These are phyloP conservation scores for Jacaranda copaia DNA, from an alignment of 257 asterid genomes.

Conservation along the genomic window DNA sequence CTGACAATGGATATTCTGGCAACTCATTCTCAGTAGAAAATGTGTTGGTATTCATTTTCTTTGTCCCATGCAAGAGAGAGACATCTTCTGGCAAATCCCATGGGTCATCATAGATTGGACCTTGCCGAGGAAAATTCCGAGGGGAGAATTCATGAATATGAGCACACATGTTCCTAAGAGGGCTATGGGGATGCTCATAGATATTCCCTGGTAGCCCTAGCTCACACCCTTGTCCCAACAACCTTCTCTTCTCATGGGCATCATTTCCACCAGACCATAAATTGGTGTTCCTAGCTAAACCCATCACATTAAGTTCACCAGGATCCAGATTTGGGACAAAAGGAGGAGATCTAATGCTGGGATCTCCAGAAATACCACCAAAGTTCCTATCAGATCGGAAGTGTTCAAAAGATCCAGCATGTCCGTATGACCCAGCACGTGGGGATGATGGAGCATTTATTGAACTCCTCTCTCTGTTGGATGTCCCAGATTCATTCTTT, in stretches of 20 bases:
- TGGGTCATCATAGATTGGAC: conserved; percentile 66
- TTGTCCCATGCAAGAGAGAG: conserved; percentile 62
- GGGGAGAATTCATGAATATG: conserved; percentile 68
- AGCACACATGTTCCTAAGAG: conserved; percentile 53
- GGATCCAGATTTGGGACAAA: conserved; percentile 56
- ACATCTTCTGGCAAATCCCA: conserved; percentile 97
- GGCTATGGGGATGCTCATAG: conserved; percentile 59
- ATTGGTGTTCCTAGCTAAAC: conserved; percentile 50
- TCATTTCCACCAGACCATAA: conserved; percentile 56
- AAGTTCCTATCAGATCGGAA: conserved; percentile 55
- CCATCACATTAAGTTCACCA: conserved; percentile 45
- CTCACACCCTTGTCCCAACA: conserved; percentile 51
- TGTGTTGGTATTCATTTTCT: conserved; percentile 60
- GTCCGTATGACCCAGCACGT: conserved; percentile 53
- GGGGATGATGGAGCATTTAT: conserved; percentile 64
- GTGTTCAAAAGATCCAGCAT: conserved; percentile 54
- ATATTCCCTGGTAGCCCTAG: conserved; percentile 45
- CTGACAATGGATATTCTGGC: conserved; percentile 81
- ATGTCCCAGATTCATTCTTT: conserved; percentile 66
- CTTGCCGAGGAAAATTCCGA: conserved; percentile 52
- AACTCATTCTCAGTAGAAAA: conserved; percentile 67
- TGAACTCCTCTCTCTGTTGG: conserved; percentile 68
- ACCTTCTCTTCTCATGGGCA: conserved; percentile 59
- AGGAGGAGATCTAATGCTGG: conserved; percentile 61
- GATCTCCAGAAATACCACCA: conserved; percentile 54